These are phyloP conservation scores for Phytophthora megakarya DNA, from an alignment of 352 stramenopile genomes.

Conservation along the genomic window DNA sequence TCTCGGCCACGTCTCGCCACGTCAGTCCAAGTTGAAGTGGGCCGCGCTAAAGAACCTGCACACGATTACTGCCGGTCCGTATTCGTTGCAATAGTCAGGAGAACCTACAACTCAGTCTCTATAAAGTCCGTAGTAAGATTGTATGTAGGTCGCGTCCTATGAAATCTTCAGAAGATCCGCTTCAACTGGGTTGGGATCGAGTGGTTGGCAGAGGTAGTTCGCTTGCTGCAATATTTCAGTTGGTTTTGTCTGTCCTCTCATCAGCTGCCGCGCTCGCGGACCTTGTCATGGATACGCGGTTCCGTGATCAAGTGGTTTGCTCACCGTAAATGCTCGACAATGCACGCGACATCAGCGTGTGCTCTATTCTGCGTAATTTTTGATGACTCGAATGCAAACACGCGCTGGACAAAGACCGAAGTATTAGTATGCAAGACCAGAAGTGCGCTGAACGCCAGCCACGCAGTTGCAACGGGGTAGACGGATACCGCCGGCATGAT, in stretches of 20 bases:
- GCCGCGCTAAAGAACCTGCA: slow-evolving; percentile 16
- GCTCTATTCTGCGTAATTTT: no score
- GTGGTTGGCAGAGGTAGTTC: slow-evolving; percentile 1
- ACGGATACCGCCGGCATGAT: background rate
- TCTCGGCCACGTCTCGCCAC: no score
- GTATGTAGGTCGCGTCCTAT: no score
- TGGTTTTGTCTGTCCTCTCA: background rate
- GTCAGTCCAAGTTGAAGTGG: slow-evolving; percentile 15
- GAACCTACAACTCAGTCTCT: no score
- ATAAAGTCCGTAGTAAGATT: no score
- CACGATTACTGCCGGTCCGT: background rate
- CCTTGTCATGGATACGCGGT: no score
- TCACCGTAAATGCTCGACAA: no score
- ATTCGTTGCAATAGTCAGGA: no score
- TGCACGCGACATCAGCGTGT: no score
- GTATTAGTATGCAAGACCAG: background rate
- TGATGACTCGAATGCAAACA: background rate
- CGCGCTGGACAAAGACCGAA: background rate
- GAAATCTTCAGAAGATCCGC: no score
- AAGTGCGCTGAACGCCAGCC: background rate
- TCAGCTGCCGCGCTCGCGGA: no score
- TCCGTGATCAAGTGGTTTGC: no score
- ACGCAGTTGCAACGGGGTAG: background rate
- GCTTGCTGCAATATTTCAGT: background rate
- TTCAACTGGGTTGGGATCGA: background rate